phyloP scores from a whole-genome alignment of 805 yeast species.

The Cyberlindnera xishuangbannaensis region DNA sequence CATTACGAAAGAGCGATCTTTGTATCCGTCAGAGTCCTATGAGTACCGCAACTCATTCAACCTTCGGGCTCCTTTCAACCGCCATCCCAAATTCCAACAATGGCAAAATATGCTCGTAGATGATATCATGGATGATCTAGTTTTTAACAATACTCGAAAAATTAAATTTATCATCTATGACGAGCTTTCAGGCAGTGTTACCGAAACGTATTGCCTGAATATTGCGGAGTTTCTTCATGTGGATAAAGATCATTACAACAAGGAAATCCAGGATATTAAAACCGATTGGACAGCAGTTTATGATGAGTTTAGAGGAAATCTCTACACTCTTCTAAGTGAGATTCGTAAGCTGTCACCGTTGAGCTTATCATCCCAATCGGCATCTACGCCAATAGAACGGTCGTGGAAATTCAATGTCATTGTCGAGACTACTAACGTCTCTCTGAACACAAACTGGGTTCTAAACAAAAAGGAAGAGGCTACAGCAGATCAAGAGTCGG shows the following conservation, averaged over 20 bases:
- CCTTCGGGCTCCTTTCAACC: constrained; percentile 34
- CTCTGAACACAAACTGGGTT: constrained; percentile 14
- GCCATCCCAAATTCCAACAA: constrained; percentile 36
- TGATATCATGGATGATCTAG: constrained; percentile 11
- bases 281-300: constrained; percentile 9
- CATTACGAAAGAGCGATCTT: constrained; percentile 30
- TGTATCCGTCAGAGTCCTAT: constrained; percentile 32
- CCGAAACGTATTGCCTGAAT: constrained; percentile 36
- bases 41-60: constrained; percentile 36
- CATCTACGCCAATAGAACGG: neutral
- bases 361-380: too few relatives aligned
- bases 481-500: too few relatives aligned
- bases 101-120: constrained; percentile 13
- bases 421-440: constrained; percentile 12
- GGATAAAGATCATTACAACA: constrained; percentile 5
- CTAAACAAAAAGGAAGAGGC: constrained; percentile 7
- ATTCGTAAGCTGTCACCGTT: constrained; percentile 12
- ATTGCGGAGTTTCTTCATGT: constrained; percentile 26
- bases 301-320: constrained; percentile 19
- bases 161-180: constrained; percentile 35
- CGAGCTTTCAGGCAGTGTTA: constrained; percentile 21
- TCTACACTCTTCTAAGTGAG: constrained; percentile 14
- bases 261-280: constrained; percentile 9
- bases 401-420: constrained; percentile 11
- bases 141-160: constrained; percentile 26